These are phyloP conservation scores for Mortierella sp. DNA, from an alignment of 371 early-diverging fungal species.

Conservation along the genomic window DNA sequence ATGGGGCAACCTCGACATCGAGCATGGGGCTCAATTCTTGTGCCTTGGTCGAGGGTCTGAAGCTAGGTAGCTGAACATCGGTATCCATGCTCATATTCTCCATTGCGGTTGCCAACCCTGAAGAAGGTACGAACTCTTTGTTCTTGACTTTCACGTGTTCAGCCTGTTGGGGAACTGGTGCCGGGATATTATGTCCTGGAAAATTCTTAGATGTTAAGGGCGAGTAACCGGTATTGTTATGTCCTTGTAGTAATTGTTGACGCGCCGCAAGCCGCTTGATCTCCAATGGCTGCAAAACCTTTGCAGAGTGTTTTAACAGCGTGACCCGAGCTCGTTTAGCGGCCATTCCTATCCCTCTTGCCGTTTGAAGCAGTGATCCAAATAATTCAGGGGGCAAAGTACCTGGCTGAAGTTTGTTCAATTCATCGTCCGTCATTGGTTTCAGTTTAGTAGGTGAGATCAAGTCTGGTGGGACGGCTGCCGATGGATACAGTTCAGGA, in stretches of 20 bases:
- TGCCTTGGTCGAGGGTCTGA: background rate
- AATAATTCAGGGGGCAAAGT: background rate
- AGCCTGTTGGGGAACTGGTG: background rate
- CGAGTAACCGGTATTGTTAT: background rate
- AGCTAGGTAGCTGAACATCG: background rate
- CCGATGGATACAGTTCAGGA: background rate
- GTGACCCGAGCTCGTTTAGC: background rate
- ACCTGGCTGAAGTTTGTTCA: background rate
- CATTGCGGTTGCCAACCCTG: background rate
- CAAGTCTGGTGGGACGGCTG: background rate
- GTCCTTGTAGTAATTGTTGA: background rate
- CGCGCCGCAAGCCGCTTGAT: background rate
- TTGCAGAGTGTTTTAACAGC: background rate
- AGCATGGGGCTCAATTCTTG: background rate
- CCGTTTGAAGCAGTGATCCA: background rate
- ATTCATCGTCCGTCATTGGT: background rate
- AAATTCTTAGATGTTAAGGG: background rate
- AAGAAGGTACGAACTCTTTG: background rate
- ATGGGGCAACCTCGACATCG: background rate
- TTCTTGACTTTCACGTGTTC: background rate
- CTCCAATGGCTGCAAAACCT: background rate
- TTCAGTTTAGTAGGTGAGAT: background rate
- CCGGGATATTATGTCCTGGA: background rate
- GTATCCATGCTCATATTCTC: background rate
- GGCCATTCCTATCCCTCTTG: conserved; percentile 3